Evolutionary conservation across 495 filamentous ascomycete species (phyloP).

Genomic region (Cairneyella variabilis): DNA sequence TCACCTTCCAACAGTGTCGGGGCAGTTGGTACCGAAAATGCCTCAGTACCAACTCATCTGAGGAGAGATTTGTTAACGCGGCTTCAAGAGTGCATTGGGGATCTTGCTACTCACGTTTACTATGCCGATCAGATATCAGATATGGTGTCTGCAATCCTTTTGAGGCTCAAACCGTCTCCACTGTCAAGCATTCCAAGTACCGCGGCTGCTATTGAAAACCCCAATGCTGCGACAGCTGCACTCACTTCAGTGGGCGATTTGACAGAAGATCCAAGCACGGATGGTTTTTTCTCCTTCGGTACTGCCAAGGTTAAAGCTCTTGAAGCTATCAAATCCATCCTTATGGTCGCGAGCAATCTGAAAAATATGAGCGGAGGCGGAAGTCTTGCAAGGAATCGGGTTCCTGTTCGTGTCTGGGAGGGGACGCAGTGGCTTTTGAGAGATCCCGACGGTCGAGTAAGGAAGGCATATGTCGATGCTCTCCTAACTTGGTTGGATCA

Average conservation of each 20-base stretch:
- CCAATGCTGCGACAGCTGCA: conserved; percentile 28
- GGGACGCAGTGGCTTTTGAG: conserved; percentile 85
- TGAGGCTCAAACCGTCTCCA: conserved; percentile 62
- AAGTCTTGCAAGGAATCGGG: conserved; percentile 64
- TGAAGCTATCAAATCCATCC: conserved; percentile 73
- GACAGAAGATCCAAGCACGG: conserved; percentile 33
- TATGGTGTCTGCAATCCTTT: conserved; percentile 77
- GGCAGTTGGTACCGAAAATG: conserved; percentile 11
- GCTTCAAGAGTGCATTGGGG: conserved; percentile 73
- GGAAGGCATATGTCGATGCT: conserved; percentile 79
- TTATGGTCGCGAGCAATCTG: conserved; percentile 70
- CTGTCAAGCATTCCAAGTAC: conserved; percentile 33
- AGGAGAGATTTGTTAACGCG: conserved; percentile 23
- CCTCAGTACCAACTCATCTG: conserved; percentile 13
- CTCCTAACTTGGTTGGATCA: conserved; percentile 75
- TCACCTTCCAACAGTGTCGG: conserved; percentile 14
- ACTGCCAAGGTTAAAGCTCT: conserved; percentile 73
- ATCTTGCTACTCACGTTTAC: conserved; percentile 89
- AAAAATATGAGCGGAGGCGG: conserved; percentile 54
- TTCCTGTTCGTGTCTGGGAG: conserved; percentile 81
- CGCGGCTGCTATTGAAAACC: conserved; percentile 41
- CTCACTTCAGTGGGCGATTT: conserved; percentile 17
- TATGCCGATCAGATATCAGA: conserved; percentile 92
- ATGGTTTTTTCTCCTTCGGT: conserved; percentile 69
- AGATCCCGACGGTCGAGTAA: conserved; percentile 69